Percentiles rank a stretch among this genome's conserved stretches.
Evolutionary conservation across 2,329 filamentous ascomycete species (phyloP).

Genomic region (Penicillium sp.): DNA sequence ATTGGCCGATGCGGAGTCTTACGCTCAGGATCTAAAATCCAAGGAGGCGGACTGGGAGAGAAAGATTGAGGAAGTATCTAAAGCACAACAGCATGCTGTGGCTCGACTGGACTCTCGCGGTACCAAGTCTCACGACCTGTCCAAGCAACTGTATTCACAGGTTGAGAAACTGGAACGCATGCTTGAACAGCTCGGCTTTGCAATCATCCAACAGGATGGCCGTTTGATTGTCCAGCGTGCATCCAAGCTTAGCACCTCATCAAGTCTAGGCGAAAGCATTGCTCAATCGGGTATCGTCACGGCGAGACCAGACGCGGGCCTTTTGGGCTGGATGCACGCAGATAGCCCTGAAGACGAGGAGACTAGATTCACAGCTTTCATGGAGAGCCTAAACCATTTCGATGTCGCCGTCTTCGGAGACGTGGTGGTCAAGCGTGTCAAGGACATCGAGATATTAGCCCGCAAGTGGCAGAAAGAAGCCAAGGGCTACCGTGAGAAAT

Average conservation of each 20-base stretch:
- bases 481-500: conserved; percentile 83
- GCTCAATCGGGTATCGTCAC: conserved; percentile 44
- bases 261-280: conserved; percentile 44
- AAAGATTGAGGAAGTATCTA: conserved; percentile 52
- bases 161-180: conserved; percentile 84
- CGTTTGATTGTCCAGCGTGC: conserved; percentile 77
- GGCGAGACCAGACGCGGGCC: conserved; percentile 66
- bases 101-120: conserved; percentile 72
- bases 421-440: conserved; percentile 83
- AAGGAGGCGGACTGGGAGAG: conserved; percentile 73
- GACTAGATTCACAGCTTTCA: conserved; percentile 75
- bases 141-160: conserved; percentile 79
- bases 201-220: conserved; percentile 74
- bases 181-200: conserved; percentile 85
- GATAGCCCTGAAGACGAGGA: conserved; percentile 70
- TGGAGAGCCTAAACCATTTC: conserved; percentile 76
- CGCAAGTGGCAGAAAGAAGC: conserved; percentile 93
- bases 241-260: conserved; percentile 58
- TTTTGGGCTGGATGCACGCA: conserved; percentile 83
- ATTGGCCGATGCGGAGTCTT: conserved; percentile 76
- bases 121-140: conserved; percentile 78
- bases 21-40: conserved; percentile 75
- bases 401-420: conserved; percentile 85
- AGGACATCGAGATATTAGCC: conserved; percentile 90
- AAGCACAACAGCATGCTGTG: conserved; percentile 45